phyloP scores from a whole-genome alignment of 208 protist species.

The Acanthamoeba lenticulata region DNA sequence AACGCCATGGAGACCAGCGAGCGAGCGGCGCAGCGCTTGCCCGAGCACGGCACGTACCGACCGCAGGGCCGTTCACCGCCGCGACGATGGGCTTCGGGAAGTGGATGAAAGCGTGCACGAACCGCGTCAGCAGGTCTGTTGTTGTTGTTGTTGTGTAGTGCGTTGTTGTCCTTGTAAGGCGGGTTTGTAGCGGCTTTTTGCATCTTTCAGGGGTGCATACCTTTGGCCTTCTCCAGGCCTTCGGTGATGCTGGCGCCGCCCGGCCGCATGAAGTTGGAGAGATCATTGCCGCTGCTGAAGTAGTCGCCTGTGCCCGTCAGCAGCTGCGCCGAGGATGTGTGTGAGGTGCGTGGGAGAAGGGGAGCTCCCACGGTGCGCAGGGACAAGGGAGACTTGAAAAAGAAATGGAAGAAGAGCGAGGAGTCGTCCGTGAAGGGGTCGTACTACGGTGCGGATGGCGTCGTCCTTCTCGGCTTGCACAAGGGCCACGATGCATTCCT shows the following conservation, averaged over 20 bases:
- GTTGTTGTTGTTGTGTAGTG: neutral
- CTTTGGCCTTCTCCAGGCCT: conserved; percentile 10
- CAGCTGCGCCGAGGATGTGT: neutral
- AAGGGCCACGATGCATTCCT: conserved; percentile 54
- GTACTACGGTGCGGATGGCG: neutral
- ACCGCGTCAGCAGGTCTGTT: conserved; percentile 52
- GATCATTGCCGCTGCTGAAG: conserved; percentile 68
- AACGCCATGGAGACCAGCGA: neutral
- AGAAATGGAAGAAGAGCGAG: neutral
- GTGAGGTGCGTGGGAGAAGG: neutral
- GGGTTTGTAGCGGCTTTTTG: neutral
- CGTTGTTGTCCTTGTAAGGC: neutral
- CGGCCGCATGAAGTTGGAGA: conserved; percentile 41
- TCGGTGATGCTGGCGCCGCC: neutral
- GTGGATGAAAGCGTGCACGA: conserved; percentile 61
- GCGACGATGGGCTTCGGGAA: conserved; percentile 67
- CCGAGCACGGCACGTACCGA: neutral
- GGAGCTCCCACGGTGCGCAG: neutral
- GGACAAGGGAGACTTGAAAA: neutral
- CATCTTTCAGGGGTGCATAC: neutral
- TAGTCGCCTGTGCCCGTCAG: conserved; percentile 59
- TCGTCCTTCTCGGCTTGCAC: conserved; percentile 17
- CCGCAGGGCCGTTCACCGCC: conserved; percentile 47
- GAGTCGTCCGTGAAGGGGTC: neutral
- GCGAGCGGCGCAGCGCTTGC: neutral